Conservation (phyloP, 306 rosid species). For the Vigna hirtella region DNA sequence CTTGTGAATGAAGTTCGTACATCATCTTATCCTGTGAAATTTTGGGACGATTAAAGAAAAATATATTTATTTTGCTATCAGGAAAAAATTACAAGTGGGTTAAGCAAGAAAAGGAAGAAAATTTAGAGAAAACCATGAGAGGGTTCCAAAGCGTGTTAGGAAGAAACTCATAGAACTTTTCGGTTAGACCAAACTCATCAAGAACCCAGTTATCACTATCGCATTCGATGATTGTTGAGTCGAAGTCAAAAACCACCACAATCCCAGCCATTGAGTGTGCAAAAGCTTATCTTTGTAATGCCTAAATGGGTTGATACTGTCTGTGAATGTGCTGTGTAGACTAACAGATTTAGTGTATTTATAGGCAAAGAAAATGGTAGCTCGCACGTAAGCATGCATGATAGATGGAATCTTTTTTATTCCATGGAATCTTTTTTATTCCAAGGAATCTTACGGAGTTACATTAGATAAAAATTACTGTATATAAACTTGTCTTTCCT, state of each 20-base stretch:
- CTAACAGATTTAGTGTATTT: conserved; percentile 13
- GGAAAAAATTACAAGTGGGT: neutral
- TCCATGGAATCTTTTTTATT: conserved; percentile 28
- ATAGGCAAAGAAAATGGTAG: conserved; percentile 12
- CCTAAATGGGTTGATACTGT: neutral
- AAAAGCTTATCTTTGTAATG: conserved; percentile 10
- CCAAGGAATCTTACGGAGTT: conserved; percentile 18
- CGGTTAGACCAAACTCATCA: conserved; percentile 53
- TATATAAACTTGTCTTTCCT: too few relatives aligned
- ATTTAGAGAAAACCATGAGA: conserved; percentile 56
- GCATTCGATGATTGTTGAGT: conserved; percentile 66
- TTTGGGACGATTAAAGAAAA: neutral
- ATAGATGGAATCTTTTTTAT: conserved; percentile 10
- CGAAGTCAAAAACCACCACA: conserved; percentile 69
- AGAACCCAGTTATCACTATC: conserved; percentile 78
- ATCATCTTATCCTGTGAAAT: conserved; percentile 58
- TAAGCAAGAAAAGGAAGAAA: neutral
- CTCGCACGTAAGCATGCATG: neutral
- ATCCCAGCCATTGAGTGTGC: conserved; percentile 45
- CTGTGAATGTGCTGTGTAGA: conserved; percentile 1
- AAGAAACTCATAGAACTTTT: conserved; percentile 61
- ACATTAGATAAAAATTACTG: neutral
- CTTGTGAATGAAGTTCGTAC: conserved; percentile 62
- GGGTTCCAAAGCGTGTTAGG: conserved; percentile 65
- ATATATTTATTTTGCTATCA: neutral